Evolutionary conservation across 306 rosid species (phyloP), one percentile per base, ranked within the genome.

Genomic region (Castanea sativa): DNA sequence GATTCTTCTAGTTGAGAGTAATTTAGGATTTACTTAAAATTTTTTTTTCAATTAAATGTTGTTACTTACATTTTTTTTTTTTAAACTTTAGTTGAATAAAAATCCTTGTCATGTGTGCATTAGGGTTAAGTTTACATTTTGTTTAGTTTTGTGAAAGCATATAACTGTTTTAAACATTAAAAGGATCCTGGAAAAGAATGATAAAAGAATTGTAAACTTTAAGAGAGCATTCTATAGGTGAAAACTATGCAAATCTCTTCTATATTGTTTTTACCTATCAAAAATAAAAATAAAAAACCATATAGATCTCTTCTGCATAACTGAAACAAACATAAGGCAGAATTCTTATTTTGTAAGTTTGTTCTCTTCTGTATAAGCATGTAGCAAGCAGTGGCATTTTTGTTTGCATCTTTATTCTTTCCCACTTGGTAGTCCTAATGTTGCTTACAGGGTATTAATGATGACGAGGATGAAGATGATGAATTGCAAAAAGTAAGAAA

Each of bases 401-500:
- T 32, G 45, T 71, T 75, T 63, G 20, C 75, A 69, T 82, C 38
- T 33, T 33, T 33, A 0, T 33, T 33, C 7, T 33, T 33, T 33
- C 38, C 38, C 38, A 33, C 38, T 33, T 33, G 38, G 2, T 0
- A 33, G 5, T 33, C 38, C 38, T 33, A 33, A 33, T 33, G 38
- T 33, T 78, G 77, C 45, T 76, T 23, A 38, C 30, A 88, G 92
- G 96, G 78, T 51, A 75, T 63, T 41, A 89, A 90, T 4, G 83
- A 78, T 0, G 82, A 80, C 15, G 82, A 87, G 0, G 88, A 78
- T 0, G 83, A 81, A 0, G 83, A 70, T 0, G 78, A 75, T 0
- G 80, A 77, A 71, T 87, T 71, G 84, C 88, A 33, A 92, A 90
- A 85, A 80, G 98, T 94, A 89, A 85, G 92, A 71, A 51, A 65